phyloP scores from a whole-genome alignment of 2,329 filamentous ascomycete species.

The Colletotrichum tamarilloi region DNA sequence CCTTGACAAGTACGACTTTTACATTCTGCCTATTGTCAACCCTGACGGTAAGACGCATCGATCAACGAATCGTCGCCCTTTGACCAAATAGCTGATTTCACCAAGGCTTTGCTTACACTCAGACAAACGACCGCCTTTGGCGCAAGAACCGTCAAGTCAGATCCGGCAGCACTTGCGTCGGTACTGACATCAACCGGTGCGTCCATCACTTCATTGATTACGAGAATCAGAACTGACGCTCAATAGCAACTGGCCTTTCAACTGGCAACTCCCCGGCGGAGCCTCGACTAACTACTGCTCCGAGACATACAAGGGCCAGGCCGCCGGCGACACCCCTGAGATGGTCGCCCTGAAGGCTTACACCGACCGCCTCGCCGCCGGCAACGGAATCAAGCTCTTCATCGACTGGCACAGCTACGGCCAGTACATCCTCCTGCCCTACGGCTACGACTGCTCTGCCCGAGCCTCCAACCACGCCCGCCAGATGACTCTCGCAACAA shows the following conservation, averaged over 20 bases:
- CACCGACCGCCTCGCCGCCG: slow-evolving; percentile 40
- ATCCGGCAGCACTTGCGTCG: slow-evolving; percentile 54
- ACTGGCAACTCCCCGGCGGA: slow-evolving; percentile 62
- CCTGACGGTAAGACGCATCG: slow-evolving; percentile 59
- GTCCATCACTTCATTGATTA: not conserved
- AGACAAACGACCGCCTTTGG: slow-evolving; percentile 68
- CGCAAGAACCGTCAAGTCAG: slow-evolving; percentile 67
- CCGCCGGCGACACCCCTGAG: slow-evolving; percentile 61
- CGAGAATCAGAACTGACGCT: not conserved
- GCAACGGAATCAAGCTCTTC: slow-evolving; percentile 54
- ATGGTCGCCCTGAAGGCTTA: slow-evolving; percentile 57
- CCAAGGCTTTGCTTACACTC: slow-evolving; percentile 68
- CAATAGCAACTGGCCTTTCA: slow-evolving; percentile 62
- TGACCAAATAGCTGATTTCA: not conserved
- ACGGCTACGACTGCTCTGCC: slow-evolving; percentile 56
- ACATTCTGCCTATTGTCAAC: slow-evolving; percentile 72
- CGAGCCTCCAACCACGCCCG: slow-evolving; percentile 51
- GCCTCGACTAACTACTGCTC: slow-evolving; percentile 63
- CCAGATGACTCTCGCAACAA: slow-evolving; percentile 50
- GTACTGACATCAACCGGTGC: slow-evolving; percentile 66
- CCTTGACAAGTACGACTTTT: slow-evolving; percentile 73
- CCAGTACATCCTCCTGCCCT: slow-evolving; percentile 56
- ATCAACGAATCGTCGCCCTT: not conserved
- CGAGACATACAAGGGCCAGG: slow-evolving; percentile 58
- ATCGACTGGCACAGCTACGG: slow-evolving; percentile 61